Percentiles rank a stretch among this genome's conserved stretches.
phyloP scores from a whole-genome alignment of 2,329 filamentous ascomycete species.

The Dothiorella sarmentorum region DNA sequence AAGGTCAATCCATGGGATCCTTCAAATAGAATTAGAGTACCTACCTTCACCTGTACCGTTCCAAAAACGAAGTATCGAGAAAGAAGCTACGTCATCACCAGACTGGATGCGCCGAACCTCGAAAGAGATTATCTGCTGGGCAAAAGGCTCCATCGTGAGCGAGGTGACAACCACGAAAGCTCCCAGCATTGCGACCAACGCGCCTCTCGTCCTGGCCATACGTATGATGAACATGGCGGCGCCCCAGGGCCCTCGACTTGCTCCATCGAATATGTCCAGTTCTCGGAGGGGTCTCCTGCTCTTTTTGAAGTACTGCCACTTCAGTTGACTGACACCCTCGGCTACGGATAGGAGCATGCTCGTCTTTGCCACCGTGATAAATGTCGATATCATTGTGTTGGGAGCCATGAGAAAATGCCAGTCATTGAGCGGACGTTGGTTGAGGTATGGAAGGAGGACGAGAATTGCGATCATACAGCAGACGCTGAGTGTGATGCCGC shows the following conservation, averaged over 20 bases:
- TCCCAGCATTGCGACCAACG: conserved; percentile 11
- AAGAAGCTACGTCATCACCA: background rate
- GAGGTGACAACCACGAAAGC: conserved; percentile 13
- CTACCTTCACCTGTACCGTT: background rate
- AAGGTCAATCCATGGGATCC: too few relatives aligned
- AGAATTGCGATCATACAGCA: conserved; percentile 12
- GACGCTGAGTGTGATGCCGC: conserved; percentile 17
- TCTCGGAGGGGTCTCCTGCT: conserved; percentile 22
- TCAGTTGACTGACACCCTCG: conserved; percentile 35
- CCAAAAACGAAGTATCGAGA: background rate
- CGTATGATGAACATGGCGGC: background rate
- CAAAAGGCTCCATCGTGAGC: conserved; percentile 17
- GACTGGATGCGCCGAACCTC: conserved; percentile 11
- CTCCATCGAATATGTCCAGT: conserved; percentile 30
- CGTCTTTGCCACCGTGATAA: conserved; percentile 32
- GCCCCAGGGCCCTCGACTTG: conserved; percentile 24
- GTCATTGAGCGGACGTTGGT: conserved; percentile 15
- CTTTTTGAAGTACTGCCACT: conserved; percentile 33
- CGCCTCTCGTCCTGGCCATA: background rate
- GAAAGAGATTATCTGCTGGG: conserved; percentile 20
- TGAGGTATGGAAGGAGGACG: conserved; percentile 12
- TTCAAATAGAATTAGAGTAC: too few relatives aligned
- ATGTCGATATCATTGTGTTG: conserved; percentile 35
- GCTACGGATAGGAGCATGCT: conserved; percentile 31
- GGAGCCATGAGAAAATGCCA: conserved; percentile 21